Conservation (phyloP, 2,329 filamentous ascomycete species). For the Fusarium sp. region DNA sequence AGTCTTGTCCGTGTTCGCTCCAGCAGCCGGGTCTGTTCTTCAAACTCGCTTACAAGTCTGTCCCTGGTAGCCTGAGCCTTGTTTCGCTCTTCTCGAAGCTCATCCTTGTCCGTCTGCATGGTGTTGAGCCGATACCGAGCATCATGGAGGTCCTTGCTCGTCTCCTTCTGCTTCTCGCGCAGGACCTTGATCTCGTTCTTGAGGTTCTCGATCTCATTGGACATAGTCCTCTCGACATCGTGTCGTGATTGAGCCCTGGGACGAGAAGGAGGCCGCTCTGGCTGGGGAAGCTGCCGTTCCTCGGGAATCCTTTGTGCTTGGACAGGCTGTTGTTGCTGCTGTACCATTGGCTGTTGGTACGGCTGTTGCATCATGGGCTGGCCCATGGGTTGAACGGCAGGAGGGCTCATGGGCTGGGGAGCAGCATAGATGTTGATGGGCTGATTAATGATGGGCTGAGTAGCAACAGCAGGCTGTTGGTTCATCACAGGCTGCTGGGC, state of each 20-base stretch:
- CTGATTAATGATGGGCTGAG: slow-evolving; percentile 5
- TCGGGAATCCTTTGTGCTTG: slow-evolving; percentile 31
- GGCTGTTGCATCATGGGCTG: slow-evolving; percentile 30
- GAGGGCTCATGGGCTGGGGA: slow-evolving; percentile 27
- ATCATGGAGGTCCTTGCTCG: slow-evolving; percentile 40
- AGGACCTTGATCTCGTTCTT: slow-evolving; percentile 37
- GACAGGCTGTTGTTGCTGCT: slow-evolving; percentile 21
- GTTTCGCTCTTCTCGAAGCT: slow-evolving; percentile 42
- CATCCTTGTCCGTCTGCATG: slow-evolving; percentile 44
- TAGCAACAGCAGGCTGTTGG: slow-evolving; percentile 34
- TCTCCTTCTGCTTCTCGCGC: slow-evolving; percentile 39
- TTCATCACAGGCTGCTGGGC: slow-evolving; percentile 23
- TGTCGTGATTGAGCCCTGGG: slow-evolving; percentile 37
- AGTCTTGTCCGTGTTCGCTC: slow-evolving; percentile 33
- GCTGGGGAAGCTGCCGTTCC: slow-evolving; percentile 28
- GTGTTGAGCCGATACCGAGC: slow-evolving; percentile 39
- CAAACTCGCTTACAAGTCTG: slow-evolving; percentile 34
- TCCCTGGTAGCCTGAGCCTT: slow-evolving; percentile 40
- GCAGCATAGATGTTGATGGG: slow-evolving; percentile 34
- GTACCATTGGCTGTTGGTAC: slow-evolving; percentile 21
- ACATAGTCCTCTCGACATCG: slow-evolving; percentile 38
- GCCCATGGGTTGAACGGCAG: slow-evolving; percentile 6
- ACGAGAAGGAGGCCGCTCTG: slow-evolving; percentile 27
- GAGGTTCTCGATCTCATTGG: slow-evolving; percentile 39
- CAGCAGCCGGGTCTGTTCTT: slow-evolving; percentile 31